Conservation (phyloP, 352 stramenopile genomes). For the Phytophthora hybrid region DNA sequence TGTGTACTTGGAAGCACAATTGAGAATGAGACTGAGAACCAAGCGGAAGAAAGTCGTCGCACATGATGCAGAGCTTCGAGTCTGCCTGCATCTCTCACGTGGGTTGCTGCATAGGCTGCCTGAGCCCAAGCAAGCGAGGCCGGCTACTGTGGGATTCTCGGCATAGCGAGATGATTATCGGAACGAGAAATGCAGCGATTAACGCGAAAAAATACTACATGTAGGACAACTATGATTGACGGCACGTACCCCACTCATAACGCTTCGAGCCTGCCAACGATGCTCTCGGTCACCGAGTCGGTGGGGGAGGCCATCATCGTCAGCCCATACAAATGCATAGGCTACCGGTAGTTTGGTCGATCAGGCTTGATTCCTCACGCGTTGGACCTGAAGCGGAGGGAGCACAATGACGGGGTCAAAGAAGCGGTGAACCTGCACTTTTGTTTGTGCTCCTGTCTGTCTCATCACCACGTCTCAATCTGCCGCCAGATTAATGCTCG, state of each 20-base stretch:
- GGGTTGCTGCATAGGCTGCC: conserved; percentile 30
- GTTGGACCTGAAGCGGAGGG: conserved; percentile 7
- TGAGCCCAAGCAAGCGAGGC: conserved; percentile 31
- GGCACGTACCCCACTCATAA: conserved; percentile 15
- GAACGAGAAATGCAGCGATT: conserved; percentile 31
- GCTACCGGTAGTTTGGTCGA: background rate
- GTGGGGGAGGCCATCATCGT: background rate
- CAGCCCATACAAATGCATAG: conserved; percentile 11
- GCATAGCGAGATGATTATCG: conserved; percentile 2
- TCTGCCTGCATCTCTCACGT: conserved; percentile 29
- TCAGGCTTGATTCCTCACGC: conserved; percentile 23
- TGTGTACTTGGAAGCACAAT: conserved; percentile 38
- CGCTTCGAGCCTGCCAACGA: background rate
- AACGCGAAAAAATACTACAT: conserved; percentile 23
- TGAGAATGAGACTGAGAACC: conserved; percentile 32
- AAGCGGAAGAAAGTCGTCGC: conserved; percentile 1
- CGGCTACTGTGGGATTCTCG: conserved; percentile 23
- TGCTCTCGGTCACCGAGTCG: too few relatives aligned
- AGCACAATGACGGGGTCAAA: conserved; percentile 18
- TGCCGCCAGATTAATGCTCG: conserved; percentile 24
- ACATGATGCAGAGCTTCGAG: background rate
- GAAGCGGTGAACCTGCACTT: conserved; percentile 12
- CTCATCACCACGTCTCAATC: conserved; percentile 25
- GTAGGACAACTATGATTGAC: conserved; percentile 19
- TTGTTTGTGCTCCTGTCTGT: conserved; percentile 21